Percentiles rank a stretch among this genome's conserved stretches.
Evolutionary conservation across 108 stramenopile species (phyloP).

Genomic region (Conticribra guillardii): DNA sequence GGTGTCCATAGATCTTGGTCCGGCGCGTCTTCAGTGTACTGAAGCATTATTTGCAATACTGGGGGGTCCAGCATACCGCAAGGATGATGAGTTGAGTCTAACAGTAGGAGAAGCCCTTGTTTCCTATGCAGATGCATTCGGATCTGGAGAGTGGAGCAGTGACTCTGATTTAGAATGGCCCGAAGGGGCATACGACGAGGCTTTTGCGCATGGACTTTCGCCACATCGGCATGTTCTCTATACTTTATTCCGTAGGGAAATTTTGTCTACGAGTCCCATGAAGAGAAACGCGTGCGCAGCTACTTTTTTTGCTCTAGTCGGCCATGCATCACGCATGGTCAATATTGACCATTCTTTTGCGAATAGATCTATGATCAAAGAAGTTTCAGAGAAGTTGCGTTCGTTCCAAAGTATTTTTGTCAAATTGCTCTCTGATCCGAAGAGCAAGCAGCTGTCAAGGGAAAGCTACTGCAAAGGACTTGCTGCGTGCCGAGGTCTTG

Average conservation of each 20-base stretch:
- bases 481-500: conserved; percentile 77
- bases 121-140: conserved; percentile 58
- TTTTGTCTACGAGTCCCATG: conserved; percentile 56
- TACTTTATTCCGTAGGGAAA: conserved; percentile 54
- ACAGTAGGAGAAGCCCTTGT: conserved; percentile 79
- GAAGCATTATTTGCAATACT: conserved; percentile 64
- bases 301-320: conserved; percentile 69
- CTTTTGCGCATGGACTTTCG: conserved; percentile 58
- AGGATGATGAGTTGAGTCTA: conserved; percentile 80
- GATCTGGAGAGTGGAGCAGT: conserved; percentile 46
- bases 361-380: conserved; percentile 40
- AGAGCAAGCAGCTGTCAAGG: conserved; percentile 78
- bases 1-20: conserved; percentile 41
- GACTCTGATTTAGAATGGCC: conserved; percentile 25
- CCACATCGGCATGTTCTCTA: conserved; percentile 77
- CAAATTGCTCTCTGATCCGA: conserved; percentile 71
- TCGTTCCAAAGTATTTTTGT: conserved; percentile 75
- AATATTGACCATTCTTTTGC: conserved; percentile 19
- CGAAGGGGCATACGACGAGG: conserved; percentile 58
- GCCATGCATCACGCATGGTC: conserved; percentile 57
- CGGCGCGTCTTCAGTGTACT: conserved; percentile 58
- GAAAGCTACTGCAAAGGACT: conserved; percentile 85
- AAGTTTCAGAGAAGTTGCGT: conserved; percentile 46
- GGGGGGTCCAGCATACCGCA: conserved; percentile 67
- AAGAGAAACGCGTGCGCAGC: conserved; percentile 72